These are phyloP conservation scores for Pharus latifolius DNA, from an alignment of 176 grass and related monocot genomes.

Conservation along the genomic window DNA sequence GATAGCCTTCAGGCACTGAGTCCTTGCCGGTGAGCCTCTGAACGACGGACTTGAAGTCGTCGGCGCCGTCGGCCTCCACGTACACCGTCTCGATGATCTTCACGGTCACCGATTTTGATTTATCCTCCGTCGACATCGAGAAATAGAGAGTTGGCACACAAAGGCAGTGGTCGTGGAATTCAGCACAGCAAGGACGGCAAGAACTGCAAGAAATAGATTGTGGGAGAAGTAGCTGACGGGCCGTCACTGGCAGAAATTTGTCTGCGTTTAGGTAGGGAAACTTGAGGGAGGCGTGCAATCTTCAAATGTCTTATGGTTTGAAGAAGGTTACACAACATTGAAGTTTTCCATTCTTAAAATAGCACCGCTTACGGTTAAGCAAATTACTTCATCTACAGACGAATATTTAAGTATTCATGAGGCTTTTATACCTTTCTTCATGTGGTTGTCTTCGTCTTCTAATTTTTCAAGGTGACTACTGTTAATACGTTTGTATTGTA, in stretches of 20 bases:
- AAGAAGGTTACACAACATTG: neutral
- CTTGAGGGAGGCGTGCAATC: neutral
- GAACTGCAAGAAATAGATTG: neutral
- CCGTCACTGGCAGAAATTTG: slow-evolving; percentile 17
- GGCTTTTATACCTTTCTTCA: no score
- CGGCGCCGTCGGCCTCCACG: slow-evolving; percentile 43
- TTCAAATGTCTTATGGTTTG: neutral
- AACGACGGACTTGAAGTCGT: slow-evolving; percentile 59
- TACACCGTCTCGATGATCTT: slow-evolving; percentile 71
- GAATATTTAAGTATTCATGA: no score
- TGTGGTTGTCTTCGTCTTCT: no score
- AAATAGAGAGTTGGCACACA: no score
- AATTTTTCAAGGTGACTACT: no score
- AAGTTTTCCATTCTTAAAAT: slow-evolving; percentile 23
- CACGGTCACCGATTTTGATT: slow-evolving; percentile 20
- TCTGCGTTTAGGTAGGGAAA: neutral
- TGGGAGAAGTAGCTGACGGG: neutral
- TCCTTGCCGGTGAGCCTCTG: slow-evolving; percentile 57
- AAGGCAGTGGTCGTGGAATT: neutral
- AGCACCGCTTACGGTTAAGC: no score
- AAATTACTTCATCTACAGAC: no score
- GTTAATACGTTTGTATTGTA: no score
- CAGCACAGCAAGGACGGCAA: neutral
- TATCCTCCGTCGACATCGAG: slow-evolving; percentile 37
- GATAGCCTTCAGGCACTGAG: neutral